Conservation (phyloP, 495 filamentous ascomycete species). For the Podospora australis region DNA sequence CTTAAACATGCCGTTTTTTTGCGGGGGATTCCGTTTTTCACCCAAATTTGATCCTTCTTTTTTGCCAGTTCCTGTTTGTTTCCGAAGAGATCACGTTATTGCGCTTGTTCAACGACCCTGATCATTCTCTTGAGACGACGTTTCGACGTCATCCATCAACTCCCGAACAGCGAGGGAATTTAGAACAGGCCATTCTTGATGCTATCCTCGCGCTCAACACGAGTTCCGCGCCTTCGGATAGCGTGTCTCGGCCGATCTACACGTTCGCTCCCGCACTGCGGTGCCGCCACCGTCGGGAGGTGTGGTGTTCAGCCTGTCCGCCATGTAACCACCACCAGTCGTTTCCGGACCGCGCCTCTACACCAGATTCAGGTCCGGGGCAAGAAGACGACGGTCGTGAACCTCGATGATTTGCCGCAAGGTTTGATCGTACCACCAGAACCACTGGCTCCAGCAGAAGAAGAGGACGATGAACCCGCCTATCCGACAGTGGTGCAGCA, state of each 20-base stretch:
- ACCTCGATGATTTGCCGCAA: conserved; percentile 61
- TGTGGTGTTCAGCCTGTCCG: conserved; percentile 7
- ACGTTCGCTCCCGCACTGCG: conserved; percentile 5
- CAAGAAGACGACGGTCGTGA: conserved; percentile 48
- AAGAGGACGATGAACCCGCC: conserved; percentile 45
- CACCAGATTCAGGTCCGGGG: conserved; percentile 16
- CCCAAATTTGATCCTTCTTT: not conserved
- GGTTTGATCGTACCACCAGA: conserved; percentile 35
- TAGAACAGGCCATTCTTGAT: conserved; percentile 24
- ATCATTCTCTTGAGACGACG: conserved; percentile 1
- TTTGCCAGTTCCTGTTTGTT: conserved; percentile 1
- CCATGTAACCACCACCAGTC: conserved; percentile 16
- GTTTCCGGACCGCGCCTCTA: not conserved
- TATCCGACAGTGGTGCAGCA: conserved; percentile 89
- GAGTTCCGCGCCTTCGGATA: conserved; percentile 19
- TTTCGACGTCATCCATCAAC: conserved; percentile 4
- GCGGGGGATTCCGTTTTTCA: conserved; percentile 5
- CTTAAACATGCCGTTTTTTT: not conserved
- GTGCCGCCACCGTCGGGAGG: conserved; percentile 23
- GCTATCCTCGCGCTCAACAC: conserved; percentile 20
- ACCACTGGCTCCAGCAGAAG: conserved; percentile 9
- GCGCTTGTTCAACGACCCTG: not conserved
- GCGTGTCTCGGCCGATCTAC: conserved; percentile 17
- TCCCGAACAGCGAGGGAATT: not conserved
- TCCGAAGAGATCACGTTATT: conserved; percentile 20